phyloP scores from a whole-genome alignment of 2,329 filamentous ascomycete genomes.

The Aspergillus versicolor region DNA sequence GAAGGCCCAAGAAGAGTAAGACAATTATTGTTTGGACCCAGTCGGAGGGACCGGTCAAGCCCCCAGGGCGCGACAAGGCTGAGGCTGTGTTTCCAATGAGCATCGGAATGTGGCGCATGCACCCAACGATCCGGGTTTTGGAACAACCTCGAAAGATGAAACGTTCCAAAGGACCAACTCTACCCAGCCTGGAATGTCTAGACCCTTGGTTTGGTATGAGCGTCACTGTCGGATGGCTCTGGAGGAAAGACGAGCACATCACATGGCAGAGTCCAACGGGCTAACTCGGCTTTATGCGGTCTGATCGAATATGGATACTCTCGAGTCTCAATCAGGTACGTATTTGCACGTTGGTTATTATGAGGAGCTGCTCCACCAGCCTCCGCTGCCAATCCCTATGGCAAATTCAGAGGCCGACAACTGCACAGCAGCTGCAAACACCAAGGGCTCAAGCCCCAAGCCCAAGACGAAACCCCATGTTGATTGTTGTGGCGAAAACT shows the following conservation, averaged over 20 bases:
- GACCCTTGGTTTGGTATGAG: background rate
- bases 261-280: no score
- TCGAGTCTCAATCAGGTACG: background rate
- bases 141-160: background rate
- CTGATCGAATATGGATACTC: background rate
- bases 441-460: background rate
- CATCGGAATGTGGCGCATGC: constrained; percentile 1
- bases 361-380: background rate
- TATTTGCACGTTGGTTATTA: background rate
- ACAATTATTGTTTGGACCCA: background rate
- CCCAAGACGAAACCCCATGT: background rate
- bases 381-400: background rate
- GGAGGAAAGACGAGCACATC: no score
- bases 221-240: no score
- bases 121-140: background rate
- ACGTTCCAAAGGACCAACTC: background rate
- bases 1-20: background rate
- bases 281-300: background rate
- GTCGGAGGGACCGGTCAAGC: background rate
- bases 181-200: background rate
- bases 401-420: no score
- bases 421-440: background rate
- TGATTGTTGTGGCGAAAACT: background rate
- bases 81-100: background rate
- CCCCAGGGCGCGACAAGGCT: constrained; percentile 4